Conservation (phyloP, 352 stramenopile species). For the Phytophthora pistaciae region DNA sequence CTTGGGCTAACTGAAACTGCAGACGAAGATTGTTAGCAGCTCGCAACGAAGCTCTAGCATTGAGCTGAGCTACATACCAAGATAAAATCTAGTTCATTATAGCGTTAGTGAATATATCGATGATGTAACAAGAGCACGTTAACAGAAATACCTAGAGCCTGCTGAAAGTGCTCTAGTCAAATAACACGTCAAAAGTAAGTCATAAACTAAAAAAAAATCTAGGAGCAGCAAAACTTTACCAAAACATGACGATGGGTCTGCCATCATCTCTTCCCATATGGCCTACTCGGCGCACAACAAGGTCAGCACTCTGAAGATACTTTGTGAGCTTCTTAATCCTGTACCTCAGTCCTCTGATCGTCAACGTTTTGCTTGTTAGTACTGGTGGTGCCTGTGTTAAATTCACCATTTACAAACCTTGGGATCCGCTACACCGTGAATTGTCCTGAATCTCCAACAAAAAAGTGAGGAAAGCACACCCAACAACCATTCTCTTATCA, state of each 20-base stretch:
- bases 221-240: slow-evolving; percentile 39
- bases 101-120: not conserved
- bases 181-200: slow-evolving; percentile 13
- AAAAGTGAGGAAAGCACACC: not conserved
- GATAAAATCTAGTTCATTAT: slow-evolving; percentile 65
- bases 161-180: slow-evolving; percentile 74
- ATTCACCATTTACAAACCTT: slow-evolving; percentile 50
- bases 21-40: slow-evolving; percentile 21
- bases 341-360: slow-evolving; percentile 41
- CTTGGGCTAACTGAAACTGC: slow-evolving; percentile 88
- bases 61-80: slow-evolving; percentile 50
- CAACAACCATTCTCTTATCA: not conserved
- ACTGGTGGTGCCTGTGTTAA: not conserved
- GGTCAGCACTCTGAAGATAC: not conserved
- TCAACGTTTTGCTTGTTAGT: not conserved
- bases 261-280: slow-evolving; percentile 92
- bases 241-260: slow-evolving; percentile 83
- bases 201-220: not conserved
- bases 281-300: slow-evolving; percentile 40
- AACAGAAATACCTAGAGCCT: slow-evolving; percentile 61
- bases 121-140: not conserved
- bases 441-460: slow-evolving; percentile 50
- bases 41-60: not conserved
- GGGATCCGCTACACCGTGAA: slow-evolving; percentile 65
- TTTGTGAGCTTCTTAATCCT: not conserved